These are phyloP conservation scores for Gleditsia sinensis DNA, from an alignment of 306 rosid species.

Conservation along the genomic window DNA sequence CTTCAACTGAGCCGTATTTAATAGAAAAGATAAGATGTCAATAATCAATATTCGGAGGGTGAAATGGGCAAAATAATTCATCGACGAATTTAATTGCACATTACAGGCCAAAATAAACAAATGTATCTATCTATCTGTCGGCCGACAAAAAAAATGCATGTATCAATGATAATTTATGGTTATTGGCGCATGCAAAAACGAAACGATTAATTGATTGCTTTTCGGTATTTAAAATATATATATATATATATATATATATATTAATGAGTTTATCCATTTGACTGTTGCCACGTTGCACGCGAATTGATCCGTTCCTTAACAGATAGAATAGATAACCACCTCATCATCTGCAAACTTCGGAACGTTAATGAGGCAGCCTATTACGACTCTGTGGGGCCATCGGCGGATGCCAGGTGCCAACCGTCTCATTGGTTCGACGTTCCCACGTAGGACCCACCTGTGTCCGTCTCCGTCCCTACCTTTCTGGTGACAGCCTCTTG, in stretches of 20 bases:
- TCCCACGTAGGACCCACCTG: background rate
- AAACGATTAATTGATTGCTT: background rate
- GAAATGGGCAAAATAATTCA: background rate
- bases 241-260: too few species aligned
- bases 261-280: too few species aligned
- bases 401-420: background rate
- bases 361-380: too few species aligned
- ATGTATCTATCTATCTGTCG: too few species aligned
- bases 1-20: background rate
- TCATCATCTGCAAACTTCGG: background rate
- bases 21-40: background rate
- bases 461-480: background rate
- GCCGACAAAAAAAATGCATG: background rate
- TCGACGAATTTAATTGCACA: background rate
- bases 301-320: background rate
- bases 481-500: background rate
- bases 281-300: background rate
- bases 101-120: background rate
- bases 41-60: too few species aligned
- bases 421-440: background rate
- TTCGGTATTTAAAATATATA: too few species aligned
- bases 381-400: too few species aligned
- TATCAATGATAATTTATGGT: background rate
- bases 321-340: background rate
- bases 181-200: background rate